Base-by-base conservation (phyloP, 192 early-diverging fungal species). In the Pilaira anomala region DNA sequence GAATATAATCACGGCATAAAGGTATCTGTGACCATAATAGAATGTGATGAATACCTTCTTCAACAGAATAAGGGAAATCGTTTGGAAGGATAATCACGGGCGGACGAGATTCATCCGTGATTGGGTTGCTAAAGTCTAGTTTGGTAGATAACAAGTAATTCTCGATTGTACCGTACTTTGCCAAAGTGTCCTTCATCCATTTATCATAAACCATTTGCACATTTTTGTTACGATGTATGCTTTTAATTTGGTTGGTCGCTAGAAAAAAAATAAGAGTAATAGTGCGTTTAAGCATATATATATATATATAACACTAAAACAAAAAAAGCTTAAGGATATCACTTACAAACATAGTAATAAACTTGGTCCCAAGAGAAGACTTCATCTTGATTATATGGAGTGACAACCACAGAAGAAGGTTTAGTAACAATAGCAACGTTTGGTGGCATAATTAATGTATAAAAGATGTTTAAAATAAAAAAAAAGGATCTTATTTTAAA, bases 211-310 rank as follows among this genome's bases (percentile, higher is more conserved):
- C 33, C 11, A 19, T n/a, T 56, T 69, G 67, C 13, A 61, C 58
- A 2, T 40, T 22, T 16, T 50, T 25, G 22, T 28, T 42, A 48
- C 67, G 51, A 24, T 69, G 67, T 8, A 69, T 62, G 18, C 40
- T 30, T 36, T 69, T 69, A 3, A 69, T 69, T 41, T 69, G 67
- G 22, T 63, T 69, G 51, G 60, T 69, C 18, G 41, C 67, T 66
- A 49, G 18, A 2, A 25, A 25, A 28, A 41, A 19, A 33, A 39
- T 63, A n/a, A n/a, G n/a, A n/a, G n/a, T n/a, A n/a, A n/a, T n/a
- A n/a, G n/a, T n/a, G n/a, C n/a, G n/a, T n/a, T n/a, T n/a, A n/a
- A n/a, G n/a, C n/a, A n/a, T n/a, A n/a, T n/a, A n/a, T n/a, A n/a
- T n/a, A n/a, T n/a, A n/a, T n/a, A n/a, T 30, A 21, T 54, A 7